These are phyloP conservation scores for Yarrowia porcina DNA, from an alignment of 805 yeast species.

Conservation along the genomic window DNA sequence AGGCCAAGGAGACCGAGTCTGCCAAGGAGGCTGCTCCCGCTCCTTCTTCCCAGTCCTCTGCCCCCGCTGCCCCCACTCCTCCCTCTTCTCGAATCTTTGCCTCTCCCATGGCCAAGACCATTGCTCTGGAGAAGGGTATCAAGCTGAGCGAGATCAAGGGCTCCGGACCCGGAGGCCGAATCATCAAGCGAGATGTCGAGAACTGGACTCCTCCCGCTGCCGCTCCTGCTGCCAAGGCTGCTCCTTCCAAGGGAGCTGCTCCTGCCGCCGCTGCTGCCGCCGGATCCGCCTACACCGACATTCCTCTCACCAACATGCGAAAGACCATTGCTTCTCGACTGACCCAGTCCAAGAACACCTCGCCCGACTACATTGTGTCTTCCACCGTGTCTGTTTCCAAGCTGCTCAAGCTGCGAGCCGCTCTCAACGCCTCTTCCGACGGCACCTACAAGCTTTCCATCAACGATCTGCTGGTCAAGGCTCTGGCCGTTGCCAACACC, in stretches of 20 bases:
- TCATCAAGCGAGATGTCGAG: conserved; percentile 87
- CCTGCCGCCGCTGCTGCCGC: conserved; percentile 47
- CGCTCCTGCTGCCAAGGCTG: conserved; percentile 28
- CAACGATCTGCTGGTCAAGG: conserved; percentile 92
- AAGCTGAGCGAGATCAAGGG: conserved; percentile 82
- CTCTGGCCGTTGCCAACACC: conserved; percentile 82
- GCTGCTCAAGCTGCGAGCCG: conserved; percentile 84
- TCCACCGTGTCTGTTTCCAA: conserved; percentile 83
- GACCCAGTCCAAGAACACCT: conserved; percentile 74
- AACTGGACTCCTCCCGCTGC: conserved; percentile 49
- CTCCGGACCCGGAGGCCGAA: conserved; percentile 94
- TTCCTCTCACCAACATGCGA: conserved; percentile 89
- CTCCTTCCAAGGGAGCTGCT: conserved; percentile 37
- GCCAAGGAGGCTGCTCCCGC: conserved; percentile 24
- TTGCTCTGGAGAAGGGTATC: conserved; percentile 90
- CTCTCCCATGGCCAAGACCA: conserved; percentile 89
- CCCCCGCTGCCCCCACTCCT: conserved; percentile 36
- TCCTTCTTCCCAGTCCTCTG: neutral
- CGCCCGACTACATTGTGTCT: conserved; percentile 91
- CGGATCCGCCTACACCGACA: conserved; percentile 66
- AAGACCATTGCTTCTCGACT: conserved; percentile 88
- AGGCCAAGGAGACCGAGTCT: conserved; percentile 31
- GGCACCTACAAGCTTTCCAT: conserved; percentile 89
- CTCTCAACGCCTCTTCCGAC: conserved; percentile 79
- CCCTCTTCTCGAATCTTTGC: conserved; percentile 74